Percentiles rank a stretch among this genome's conserved stretches.
Conservation (phyloP, 805 yeast genomes). For the Candida sanyiensis region DNA sequence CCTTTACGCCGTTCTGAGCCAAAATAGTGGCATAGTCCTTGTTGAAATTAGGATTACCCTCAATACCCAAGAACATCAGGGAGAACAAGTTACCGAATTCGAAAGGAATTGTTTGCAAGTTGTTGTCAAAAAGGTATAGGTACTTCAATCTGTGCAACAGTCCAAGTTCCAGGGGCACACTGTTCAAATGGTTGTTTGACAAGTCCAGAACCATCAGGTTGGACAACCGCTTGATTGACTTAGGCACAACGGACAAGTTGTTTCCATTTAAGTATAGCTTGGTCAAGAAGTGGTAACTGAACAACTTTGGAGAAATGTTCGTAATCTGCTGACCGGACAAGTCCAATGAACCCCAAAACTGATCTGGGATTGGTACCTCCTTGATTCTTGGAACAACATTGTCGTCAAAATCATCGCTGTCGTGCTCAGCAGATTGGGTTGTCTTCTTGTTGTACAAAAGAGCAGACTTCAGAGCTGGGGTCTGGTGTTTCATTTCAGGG, state of each 20-base stretch:
- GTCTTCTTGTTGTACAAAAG: slow-evolving; percentile 36
- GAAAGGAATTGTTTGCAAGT: slow-evolving; percentile 66
- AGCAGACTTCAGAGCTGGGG: slow-evolving; percentile 14
- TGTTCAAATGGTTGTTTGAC: slow-evolving; percentile 65
- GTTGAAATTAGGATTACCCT: slow-evolving; percentile 79
- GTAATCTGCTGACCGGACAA: slow-evolving; percentile 82
- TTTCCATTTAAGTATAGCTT: slow-evolving; percentile 86
- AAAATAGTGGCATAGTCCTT: slow-evolving; percentile 56
- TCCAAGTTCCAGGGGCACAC: slow-evolving; percentile 83
- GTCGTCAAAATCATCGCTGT: slow-evolving; percentile 35
- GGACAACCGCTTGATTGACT: slow-evolving; percentile 57
- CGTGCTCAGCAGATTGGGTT: slow-evolving; percentile 33
- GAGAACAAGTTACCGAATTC: slow-evolving; percentile 84
- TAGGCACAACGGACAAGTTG: slow-evolving; percentile 62
- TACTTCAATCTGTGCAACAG: slow-evolving; percentile 73
- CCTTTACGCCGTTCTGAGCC: slow-evolving; percentile 80
- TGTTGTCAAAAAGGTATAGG: slow-evolving; percentile 83
- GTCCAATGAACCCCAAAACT: slow-evolving; percentile 92
- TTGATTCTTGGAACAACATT: slow-evolving; percentile 65
- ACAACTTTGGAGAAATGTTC: slow-evolving; percentile 64
- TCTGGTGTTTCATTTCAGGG: slow-evolving; percentile 9
- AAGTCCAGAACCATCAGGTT: slow-evolving; percentile 80
- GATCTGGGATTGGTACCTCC: slow-evolving; percentile 48
- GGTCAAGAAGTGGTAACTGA: slow-evolving; percentile 78
- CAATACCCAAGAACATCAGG: slow-evolving; percentile 82